Evolutionary conservation across 441 rosid genomes (phyloP), one percentile per base, ranked within the genome.

Genomic region (Biscutella laevigata): DNA sequence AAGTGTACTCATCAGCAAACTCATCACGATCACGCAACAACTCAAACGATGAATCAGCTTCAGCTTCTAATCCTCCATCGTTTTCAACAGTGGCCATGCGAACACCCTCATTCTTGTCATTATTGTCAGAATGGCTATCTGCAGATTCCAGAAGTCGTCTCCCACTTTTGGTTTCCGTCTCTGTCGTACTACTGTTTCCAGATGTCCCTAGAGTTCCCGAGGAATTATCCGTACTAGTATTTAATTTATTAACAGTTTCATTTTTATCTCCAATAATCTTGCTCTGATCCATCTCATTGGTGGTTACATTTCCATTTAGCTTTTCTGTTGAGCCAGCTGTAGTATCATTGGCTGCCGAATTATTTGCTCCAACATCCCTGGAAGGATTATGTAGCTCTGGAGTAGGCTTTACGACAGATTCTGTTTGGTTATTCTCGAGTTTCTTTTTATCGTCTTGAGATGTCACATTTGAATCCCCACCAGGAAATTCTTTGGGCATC

Each of bases 1-100:
- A 89, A 56, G 52, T 72, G 61, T 94, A 82, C 67, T 89, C 99
- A 68, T 89, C 97, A 51, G 75, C 83, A 64, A 89, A 78, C 74
- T 94, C 99, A 39, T 94, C 96, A 70, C 44, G 74, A 50, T 87
- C 97, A 62, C 94, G 96, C 62, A 89, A 78, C 62, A 94, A 72
- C 53, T 89, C 97, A 73, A 89, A 94, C 39, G 96, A 83, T 51
- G 81, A 62, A 77, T 83, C 97, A 22, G 99, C 99, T 35, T 89
- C 95, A 41, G 70, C 95, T 67, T 83, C 99, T 70, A 94, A 75
- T n/a, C 55, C 72, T 68, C 80, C 89, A 44, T 74, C 88, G 63
- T 94, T 94, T 72, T 89, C 89, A 57, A 78, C 97, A 67, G 92
- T 83, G 58, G 91, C 87, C 46, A 41, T 75, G 29, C 50, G 77